phyloP scores from a whole-genome alignment of 371 early-diverging fungal genomes.

The Mortierella sp. region DNA sequence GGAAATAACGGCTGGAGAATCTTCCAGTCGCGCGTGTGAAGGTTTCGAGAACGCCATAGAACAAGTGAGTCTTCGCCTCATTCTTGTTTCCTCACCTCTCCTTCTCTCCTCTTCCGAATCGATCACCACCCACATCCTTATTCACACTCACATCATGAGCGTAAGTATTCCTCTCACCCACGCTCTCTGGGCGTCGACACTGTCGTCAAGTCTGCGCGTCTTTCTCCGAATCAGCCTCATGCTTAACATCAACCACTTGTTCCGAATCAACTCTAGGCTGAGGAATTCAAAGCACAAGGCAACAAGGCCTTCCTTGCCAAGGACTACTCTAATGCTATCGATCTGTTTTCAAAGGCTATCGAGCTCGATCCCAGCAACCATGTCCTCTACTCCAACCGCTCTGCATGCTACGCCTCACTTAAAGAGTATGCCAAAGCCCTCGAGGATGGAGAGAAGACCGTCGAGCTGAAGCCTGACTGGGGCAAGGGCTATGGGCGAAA shows the following conservation, averaged over 20 bases:
- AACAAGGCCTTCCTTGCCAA: slow-evolving; percentile 88
- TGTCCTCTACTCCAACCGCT: slow-evolving; percentile 91
- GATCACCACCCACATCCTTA: not conserved
- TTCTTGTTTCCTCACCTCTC: not conserved
- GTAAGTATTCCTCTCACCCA: slow-evolving; percentile 15
- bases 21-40: no score
- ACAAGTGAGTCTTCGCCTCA: not conserved
- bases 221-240: not conserved
- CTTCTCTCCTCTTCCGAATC: not conserved
- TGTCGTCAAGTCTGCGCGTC: not conserved
- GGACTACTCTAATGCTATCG: slow-evolving; percentile 81
- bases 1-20: no score
- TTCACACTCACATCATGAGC: slow-evolving; percentile 27
- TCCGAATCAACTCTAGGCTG: slow-evolving; percentile 57
- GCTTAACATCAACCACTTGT: not conserved
- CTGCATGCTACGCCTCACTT: slow-evolving; percentile 81
- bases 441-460: slow-evolving; percentile 84
- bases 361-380: slow-evolving; percentile 84
- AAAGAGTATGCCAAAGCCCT: slow-evolving; percentile 80
- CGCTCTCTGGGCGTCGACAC: not conserved
- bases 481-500: slow-evolving; percentile 90
- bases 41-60: slow-evolving; percentile 17
- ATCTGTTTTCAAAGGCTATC: slow-evolving; percentile 82
- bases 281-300: slow-evolving; percentile 83
- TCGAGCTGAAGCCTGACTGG: slow-evolving; percentile 84